These are phyloP conservation scores for Ulmus americana DNA, from an alignment of 331 rosid genomes.

Conservation along the genomic window DNA sequence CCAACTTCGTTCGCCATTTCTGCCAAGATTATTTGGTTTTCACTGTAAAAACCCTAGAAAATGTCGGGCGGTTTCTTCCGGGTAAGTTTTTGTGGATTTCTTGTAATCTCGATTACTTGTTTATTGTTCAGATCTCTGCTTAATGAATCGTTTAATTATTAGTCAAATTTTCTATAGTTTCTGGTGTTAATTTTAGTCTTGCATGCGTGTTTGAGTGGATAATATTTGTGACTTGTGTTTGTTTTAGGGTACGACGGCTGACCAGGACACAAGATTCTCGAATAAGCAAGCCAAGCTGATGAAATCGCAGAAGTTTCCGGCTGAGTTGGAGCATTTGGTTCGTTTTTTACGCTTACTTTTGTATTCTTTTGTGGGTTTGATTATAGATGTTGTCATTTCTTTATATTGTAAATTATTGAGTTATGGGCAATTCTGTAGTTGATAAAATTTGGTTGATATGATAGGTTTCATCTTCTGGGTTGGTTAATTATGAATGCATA, in stretches of 20 bases:
- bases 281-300: slow-evolving; percentile 93
- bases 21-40: slow-evolving; percentile 5
- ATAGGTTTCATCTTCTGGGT: not conserved
- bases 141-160: not conserved
- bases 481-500: slow-evolving; percentile 20
- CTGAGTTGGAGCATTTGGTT: slow-evolving; percentile 91
- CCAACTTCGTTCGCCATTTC: slow-evolving; percentile 14
- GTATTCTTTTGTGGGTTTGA: not conserved
- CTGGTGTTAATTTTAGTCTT: not conserved
- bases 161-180: not conserved
- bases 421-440: not conserved
- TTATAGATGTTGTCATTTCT: too few species aligned
- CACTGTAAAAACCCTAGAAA: slow-evolving; percentile 34
- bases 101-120: slow-evolving; percentile 18
- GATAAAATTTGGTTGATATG: not conserved
- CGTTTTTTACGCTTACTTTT: slow-evolving; percentile 21
- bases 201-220: not conserved
- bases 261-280: slow-evolving; percentile 95
- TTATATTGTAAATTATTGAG: not conserved
- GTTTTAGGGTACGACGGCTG: slow-evolving; percentile 86
- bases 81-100: slow-evolving; percentile 33
- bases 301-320: slow-evolving; percentile 90
- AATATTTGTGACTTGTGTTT: slow-evolving; percentile 17
- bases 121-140: slow-evolving; percentile 24
- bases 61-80: slow-evolving; percentile 99